phyloP scores from a whole-genome alignment of 73 alveolate genomes.

The Breviolum minutum region DNA sequence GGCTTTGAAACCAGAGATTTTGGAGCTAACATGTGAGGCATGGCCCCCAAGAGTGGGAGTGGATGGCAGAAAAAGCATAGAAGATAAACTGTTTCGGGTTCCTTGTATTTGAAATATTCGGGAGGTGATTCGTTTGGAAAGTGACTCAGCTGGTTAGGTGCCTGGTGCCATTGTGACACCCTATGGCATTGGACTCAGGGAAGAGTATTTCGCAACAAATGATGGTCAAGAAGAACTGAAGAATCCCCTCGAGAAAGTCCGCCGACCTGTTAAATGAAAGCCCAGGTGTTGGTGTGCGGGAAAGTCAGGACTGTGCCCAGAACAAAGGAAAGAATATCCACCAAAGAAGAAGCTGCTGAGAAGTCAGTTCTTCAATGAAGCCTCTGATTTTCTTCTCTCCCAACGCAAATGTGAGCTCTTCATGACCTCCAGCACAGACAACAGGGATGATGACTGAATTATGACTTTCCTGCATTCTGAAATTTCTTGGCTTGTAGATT shows the following conservation, averaged over 20 bases:
- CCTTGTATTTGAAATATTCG: background rate
- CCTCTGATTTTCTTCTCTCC: no score
- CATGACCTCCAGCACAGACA: no score
- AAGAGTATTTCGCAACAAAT: background rate
- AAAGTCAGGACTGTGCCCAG: background rate
- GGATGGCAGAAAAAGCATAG: background rate
- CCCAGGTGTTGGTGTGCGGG: constrained; percentile 20
- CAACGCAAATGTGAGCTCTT: no score
- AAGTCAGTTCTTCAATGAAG: no score
- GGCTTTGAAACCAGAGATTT: background rate
- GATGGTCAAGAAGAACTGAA: background rate
- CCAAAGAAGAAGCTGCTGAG: background rate
- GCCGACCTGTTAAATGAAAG: background rate
- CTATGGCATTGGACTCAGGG: background rate
- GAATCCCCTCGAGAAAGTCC: background rate
- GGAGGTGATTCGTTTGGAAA: no score
- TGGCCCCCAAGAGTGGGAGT: background rate
- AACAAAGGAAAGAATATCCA: background rate
- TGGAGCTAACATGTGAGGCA: background rate
- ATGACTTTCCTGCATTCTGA: no score
- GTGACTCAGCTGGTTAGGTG: background rate
- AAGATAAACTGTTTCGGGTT: background rate
- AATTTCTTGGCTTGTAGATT: no score
- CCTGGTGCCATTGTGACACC: constrained; percentile 17
- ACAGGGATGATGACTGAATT: no score